Conservation (phyloP, 257 asterid species). For the Anisodus tanguticus region DNA sequence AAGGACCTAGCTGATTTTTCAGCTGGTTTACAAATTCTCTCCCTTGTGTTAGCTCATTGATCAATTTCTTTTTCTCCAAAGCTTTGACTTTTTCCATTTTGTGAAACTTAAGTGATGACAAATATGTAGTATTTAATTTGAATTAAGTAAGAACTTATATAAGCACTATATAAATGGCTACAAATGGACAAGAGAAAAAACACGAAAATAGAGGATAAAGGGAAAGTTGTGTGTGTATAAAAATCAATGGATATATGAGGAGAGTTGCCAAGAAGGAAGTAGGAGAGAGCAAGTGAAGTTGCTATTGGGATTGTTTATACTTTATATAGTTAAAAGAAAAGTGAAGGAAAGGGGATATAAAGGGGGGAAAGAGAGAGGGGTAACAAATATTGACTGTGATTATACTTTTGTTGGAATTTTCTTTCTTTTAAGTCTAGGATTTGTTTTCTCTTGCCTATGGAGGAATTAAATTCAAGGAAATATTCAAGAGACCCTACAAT, state of each 20-base stretch:
- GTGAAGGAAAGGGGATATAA: constrained; percentile 29
- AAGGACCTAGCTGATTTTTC: constrained; percentile 48
- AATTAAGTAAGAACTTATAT: background rate
- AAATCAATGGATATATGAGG: background rate
- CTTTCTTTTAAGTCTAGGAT: background rate
- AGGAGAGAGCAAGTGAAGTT: constrained; percentile 30
- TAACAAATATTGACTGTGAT: constrained; percentile 28
- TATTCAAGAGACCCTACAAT: constrained; percentile 3
- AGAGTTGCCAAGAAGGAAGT: constrained; percentile 23
- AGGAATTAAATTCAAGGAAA: background rate
- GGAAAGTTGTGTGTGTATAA: background rate
- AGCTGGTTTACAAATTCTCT: constrained; percentile 70
- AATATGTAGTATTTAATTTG: background rate
- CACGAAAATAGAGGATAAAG: background rate
- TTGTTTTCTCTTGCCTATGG: background rate
- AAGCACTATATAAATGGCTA: background rate
- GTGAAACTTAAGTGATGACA: background rate
- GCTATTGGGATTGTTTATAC: background rate
- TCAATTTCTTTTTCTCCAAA: constrained; percentile 40
- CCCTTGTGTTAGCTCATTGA: constrained; percentile 64
- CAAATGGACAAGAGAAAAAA: background rate
- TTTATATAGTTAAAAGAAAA: background rate
- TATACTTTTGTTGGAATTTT: constrained; percentile 24
- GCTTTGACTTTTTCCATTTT: constrained; percentile 53
- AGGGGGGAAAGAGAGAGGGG: constrained; percentile 33